Evolutionary conservation across 345 rosid species (phyloP).

Genomic region (Noccaea caerulescens): DNA sequence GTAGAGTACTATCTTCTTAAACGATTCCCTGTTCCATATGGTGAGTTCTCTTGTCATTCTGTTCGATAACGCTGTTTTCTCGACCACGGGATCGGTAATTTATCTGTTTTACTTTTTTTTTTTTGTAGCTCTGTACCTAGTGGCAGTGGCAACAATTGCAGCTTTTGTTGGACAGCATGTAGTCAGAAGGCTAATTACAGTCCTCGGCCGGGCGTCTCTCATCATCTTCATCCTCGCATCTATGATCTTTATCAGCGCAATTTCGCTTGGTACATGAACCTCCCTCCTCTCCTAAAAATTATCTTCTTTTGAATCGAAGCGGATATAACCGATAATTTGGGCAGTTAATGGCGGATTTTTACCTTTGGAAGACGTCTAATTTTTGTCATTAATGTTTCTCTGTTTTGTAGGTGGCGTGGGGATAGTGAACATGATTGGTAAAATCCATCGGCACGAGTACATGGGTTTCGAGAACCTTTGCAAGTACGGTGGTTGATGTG

Average conservation of each 20-base stretch:
- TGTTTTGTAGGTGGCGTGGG: constrained; percentile 60
- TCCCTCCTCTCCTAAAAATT: not conserved
- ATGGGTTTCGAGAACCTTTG: constrained; percentile 75
- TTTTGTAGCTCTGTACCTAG: constrained; percentile 58
- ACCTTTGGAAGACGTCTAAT: not conserved
- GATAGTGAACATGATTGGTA: constrained; percentile 55
- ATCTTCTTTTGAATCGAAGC: not conserved
- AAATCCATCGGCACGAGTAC: constrained; percentile 54
- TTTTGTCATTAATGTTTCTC: not conserved
- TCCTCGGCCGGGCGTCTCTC: constrained; percentile 67
- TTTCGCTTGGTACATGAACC: constrained; percentile 58
- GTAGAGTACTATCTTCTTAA: constrained; percentile 79
- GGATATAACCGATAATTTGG: not conserved
- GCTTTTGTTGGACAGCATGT: constrained; percentile 66
- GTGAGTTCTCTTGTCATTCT: constrained; percentile 41
- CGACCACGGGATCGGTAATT: not conserved
- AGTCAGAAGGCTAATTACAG: constrained; percentile 54
- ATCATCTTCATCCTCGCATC: constrained; percentile 70
- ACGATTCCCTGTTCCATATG: constrained; percentile 82
- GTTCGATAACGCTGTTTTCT: not conserved
- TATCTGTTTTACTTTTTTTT: not conserved
- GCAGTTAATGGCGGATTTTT: not conserved
- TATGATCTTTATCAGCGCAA: constrained; percentile 61
- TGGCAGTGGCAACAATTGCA: constrained; percentile 58
- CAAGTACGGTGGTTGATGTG: constrained; percentile 47